Evolutionary conservation across 2,329 filamentous ascomycete species (phyloP).

Genomic region (Calonectria ilicicola): DNA sequence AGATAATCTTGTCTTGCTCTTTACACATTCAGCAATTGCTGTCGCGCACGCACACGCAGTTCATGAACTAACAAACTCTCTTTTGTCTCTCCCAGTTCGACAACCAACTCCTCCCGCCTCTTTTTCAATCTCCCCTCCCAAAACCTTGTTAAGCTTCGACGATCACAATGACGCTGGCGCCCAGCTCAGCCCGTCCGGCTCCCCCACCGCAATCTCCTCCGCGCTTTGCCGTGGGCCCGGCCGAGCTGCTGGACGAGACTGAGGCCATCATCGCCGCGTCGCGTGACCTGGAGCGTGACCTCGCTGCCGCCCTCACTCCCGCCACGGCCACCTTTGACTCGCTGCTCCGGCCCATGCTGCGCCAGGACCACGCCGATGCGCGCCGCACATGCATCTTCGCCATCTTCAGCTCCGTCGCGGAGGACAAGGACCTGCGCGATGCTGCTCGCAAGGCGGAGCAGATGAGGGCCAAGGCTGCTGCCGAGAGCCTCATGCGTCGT

Average conservation of each 20-base stretch:
- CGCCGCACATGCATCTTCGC: constrained; percentile 31
- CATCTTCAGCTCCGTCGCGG: constrained; percentile 42
- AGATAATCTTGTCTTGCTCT: no score
- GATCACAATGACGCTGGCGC: constrained; percentile 27
- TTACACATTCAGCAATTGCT: not conserved
- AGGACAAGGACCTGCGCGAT: constrained; percentile 39
- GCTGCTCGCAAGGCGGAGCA: constrained; percentile 42
- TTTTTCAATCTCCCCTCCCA: not conserved
- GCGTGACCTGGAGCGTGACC: constrained; percentile 33
- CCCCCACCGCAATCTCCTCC: constrained; percentile 38
- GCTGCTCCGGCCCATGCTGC: constrained; percentile 35
- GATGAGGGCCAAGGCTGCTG: constrained; percentile 31
- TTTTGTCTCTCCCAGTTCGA: not conserved
- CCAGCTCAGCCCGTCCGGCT: not conserved
- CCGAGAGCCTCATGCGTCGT: constrained; percentile 36
- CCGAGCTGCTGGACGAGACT: constrained; percentile 30
- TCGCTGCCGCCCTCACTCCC: constrained; percentile 32
- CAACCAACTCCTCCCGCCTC: not conserved
- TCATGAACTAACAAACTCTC: not conserved
- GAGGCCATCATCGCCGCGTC: constrained; percentile 50
- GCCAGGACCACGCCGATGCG: constrained; percentile 35
- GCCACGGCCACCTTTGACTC: constrained; percentile 35
- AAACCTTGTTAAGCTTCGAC: constrained; percentile 1
- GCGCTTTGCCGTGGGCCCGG: constrained; percentile 30
- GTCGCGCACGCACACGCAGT: not conserved